Evolutionary conservation across 495 filamentous ascomycete genomes (phyloP).

Genomic region (Neurospora terricola): DNA sequence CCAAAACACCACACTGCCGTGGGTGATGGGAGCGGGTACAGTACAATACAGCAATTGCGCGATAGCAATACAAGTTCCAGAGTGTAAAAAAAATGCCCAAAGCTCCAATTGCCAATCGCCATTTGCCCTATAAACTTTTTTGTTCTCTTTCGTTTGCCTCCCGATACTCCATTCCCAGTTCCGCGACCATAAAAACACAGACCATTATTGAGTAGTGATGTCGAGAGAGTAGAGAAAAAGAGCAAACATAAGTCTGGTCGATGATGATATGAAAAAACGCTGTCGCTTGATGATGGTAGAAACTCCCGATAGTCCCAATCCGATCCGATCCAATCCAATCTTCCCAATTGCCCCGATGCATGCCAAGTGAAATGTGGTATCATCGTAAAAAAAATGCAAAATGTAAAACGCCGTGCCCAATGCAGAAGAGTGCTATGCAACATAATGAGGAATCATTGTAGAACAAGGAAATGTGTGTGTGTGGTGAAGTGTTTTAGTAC

Average conservation of each 20-base stretch:
- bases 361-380: slow-evolving; percentile 1
- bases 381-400: slow-evolving; percentile 2
- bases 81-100: not conserved
- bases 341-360: not conserved
- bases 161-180: not conserved
- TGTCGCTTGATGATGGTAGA: slow-evolving; percentile 1
- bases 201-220: slow-evolving; percentile 1
- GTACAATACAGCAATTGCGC: not conserved
- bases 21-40: not conserved
- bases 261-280: not conserved
- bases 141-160: not conserved
- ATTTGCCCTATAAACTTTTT: not conserved
- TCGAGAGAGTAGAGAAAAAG: not conserved
- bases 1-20: not conserved
- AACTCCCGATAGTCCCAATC: slow-evolving; percentile 1
- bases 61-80: not conserved
- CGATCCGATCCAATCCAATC: not conserved
- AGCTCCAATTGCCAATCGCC: not conserved
- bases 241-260: not conserved
- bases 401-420: slow-evolving; percentile 8
- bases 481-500: slow-evolving; percentile 24
- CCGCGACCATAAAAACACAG: not conserved
- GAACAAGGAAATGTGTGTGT: slow-evolving; percentile 22
- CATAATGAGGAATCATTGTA: slow-evolving; percentile 1
- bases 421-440: slow-evolving; percentile 4